Percentiles rank a stretch among this genome's conserved stretches.
These are phyloP conservation scores for Pterocarpus macrocarpus DNA, from an alignment of 306 rosid species.

Conservation along the genomic window DNA sequence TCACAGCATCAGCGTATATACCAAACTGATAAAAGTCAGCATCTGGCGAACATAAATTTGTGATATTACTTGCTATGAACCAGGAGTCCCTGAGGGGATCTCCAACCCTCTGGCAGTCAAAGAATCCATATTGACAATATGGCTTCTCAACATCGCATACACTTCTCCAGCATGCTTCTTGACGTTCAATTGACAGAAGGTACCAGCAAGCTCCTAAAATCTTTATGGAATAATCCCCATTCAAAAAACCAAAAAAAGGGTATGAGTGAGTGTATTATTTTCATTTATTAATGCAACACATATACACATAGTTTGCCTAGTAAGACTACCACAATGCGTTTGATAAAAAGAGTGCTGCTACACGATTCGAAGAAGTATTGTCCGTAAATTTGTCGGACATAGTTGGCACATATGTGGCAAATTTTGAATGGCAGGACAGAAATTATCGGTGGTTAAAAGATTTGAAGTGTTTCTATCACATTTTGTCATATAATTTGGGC, in stretches of 20 bases:
- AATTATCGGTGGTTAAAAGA: too few relatives aligned
- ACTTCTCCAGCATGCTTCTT: slow-evolving; percentile 94
- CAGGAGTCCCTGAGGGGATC: slow-evolving; percentile 62
- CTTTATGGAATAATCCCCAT: slow-evolving; percentile 53
- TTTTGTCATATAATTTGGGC: too few relatives aligned
- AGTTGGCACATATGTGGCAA: too few relatives aligned
- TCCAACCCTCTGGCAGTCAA: slow-evolving; percentile 63
- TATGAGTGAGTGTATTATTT: slow-evolving; percentile 2
- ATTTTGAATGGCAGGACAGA: too few relatives aligned
- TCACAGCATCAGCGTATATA: slow-evolving; percentile 83
- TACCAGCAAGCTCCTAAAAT: slow-evolving; percentile 97
- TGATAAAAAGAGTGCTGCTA: too few relatives aligned
- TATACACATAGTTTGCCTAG: neutral
- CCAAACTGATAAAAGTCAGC: slow-evolving; percentile 65
- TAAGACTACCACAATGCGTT: too few relatives aligned
- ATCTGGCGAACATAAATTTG: slow-evolving; percentile 67
- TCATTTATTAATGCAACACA: neutral
- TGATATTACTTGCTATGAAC: slow-evolving; percentile 71
- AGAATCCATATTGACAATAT: slow-evolving; percentile 63
- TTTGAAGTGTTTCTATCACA: too few relatives aligned
- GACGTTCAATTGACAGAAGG: slow-evolving; percentile 82
- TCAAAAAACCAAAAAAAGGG: neutral
- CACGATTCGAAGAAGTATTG: too few relatives aligned
- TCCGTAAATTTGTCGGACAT: too few relatives aligned
- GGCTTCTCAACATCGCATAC: slow-evolving; percentile 59